Percentiles rank a stretch among this genome's conserved stretches.
Evolutionary conservation across 1,139 yeast genomes (phyloP).

Genomic region (Pneumocystis canis): DNA sequence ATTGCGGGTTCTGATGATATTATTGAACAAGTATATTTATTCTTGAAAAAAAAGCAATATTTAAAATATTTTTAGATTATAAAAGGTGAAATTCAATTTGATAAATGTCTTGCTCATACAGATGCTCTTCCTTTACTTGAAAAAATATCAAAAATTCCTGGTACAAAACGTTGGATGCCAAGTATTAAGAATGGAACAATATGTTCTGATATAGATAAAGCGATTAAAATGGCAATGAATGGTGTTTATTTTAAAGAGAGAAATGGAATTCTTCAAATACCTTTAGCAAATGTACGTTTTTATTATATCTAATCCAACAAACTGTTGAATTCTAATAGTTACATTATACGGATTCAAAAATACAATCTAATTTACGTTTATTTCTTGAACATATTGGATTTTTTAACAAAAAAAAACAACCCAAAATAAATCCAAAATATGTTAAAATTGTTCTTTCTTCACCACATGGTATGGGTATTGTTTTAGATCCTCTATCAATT

Average conservation of each 20-base stretch:
- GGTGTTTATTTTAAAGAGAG: constrained; percentile 61
- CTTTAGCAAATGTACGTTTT: not conserved
- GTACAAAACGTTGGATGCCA: constrained; percentile 88
- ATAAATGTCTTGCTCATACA: constrained; percentile 74
- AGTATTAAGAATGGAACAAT: constrained; percentile 76
- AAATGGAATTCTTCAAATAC: constrained; percentile 23
- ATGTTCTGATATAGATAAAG: constrained; percentile 40
- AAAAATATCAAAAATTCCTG: constrained; percentile 59
- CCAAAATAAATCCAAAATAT: not conserved
- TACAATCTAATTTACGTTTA: not conserved
- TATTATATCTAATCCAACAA: not conserved
- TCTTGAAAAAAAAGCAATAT: constrained; percentile 18
- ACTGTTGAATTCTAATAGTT: not conserved
- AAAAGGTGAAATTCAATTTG: constrained; percentile 48
- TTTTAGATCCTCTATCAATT: not conserved
- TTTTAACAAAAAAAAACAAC: not conserved
- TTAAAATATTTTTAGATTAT: constrained; percentile 40
- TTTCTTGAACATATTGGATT: not conserved
- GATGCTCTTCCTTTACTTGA: constrained; percentile 52
- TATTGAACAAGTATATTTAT: constrained; percentile 1
- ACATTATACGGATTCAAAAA: not conserved
- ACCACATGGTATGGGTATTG: not conserved
- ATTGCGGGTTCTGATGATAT: constrained; percentile 13
- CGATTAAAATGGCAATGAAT: constrained; percentile 30
- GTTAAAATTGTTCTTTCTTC: not conserved